Conservation (phyloP, 1,139 yeast genomes). For the Yamadazyma diddensiae region DNA sequence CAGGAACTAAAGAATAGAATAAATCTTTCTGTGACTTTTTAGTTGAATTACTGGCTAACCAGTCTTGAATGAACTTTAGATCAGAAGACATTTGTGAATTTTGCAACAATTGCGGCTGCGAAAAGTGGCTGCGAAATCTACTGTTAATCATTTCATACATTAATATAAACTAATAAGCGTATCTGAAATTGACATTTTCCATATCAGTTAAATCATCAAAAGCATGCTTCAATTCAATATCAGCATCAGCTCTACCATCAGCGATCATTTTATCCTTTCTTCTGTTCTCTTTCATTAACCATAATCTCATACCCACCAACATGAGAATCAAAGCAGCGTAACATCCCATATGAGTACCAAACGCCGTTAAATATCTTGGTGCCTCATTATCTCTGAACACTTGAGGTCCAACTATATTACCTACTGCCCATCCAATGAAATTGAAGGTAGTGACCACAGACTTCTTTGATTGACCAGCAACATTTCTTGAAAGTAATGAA, state of each 20-base stretch:
- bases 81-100: too few relatives aligned
- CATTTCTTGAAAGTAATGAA: constrained; percentile 24
- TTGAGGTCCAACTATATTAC: constrained; percentile 29
- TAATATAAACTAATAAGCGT: constrained; percentile 24
- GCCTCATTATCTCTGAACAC: constrained; percentile 25
- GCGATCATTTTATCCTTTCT: constrained; percentile 17
- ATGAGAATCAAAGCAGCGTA: constrained; percentile 26
- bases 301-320: constrained; percentile 21
- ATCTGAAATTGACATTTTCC: constrained; percentile 34
- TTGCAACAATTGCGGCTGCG: not conserved
- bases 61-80: too few relatives aligned
- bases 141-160: too few relatives aligned
- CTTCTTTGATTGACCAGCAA: constrained; percentile 29
- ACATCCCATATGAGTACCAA: constrained; percentile 29
- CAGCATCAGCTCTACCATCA: constrained; percentile 12
- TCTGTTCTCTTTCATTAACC: constrained; percentile 22
- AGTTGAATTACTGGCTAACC: too few relatives aligned
- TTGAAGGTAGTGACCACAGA: constrained; percentile 24
- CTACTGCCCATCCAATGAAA: constrained; percentile 29
- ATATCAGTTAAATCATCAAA: constrained; percentile 37
- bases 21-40: too few relatives aligned
- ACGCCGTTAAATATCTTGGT: constrained; percentile 24
- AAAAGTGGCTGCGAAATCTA: too few relatives aligned
- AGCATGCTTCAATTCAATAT: constrained; percentile 20
- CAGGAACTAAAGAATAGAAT: too few relatives aligned